Evolutionary conservation across 106 monocot species (phyloP).

Genomic region (Cymbidium sinense): DNA sequence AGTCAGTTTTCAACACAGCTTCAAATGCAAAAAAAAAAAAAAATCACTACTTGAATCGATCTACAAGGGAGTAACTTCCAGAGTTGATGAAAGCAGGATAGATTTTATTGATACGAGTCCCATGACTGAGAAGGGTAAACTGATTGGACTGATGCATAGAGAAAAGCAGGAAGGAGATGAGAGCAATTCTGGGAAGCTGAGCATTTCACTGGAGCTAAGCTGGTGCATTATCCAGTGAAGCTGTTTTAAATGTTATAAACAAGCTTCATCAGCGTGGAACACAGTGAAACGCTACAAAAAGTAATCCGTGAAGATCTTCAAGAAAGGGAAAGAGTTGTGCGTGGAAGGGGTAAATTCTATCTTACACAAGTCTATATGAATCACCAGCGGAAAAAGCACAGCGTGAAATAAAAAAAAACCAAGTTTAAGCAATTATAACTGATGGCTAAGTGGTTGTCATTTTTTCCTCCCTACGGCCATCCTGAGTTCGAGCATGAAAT

Average conservation of each 20-base stretch:
- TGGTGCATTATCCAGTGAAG: not conserved
- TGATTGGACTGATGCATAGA: no score
- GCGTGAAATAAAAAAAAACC: not conserved
- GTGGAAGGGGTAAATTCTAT: not conserved
- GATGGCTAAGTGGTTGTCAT: no score
- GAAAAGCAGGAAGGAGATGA: not conserved
- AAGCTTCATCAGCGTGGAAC: no score
- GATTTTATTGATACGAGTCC: not conserved
- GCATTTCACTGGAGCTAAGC: no score
- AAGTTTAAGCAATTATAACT: no score
- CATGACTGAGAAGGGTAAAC: no score
- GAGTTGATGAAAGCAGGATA: not conserved
- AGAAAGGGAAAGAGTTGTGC: not conserved
- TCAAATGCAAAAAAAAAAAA: not conserved
- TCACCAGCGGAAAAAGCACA: not conserved
- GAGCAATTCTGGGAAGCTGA: not conserved
- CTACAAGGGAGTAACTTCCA: not conserved
- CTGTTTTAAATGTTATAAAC: not conserved
- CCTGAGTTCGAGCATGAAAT: no score
- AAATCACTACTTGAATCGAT: not conserved
- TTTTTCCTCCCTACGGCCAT: no score
- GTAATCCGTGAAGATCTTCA: not conserved
- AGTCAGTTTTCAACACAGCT: not conserved
- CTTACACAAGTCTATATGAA: not conserved
- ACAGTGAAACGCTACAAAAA: not conserved